Percentiles rank a stretch among this genome's conserved stretches.
phyloP scores from a whole-genome alignment of 2,329 filamentous ascomycete genomes.

The Fusarium clavum region DNA sequence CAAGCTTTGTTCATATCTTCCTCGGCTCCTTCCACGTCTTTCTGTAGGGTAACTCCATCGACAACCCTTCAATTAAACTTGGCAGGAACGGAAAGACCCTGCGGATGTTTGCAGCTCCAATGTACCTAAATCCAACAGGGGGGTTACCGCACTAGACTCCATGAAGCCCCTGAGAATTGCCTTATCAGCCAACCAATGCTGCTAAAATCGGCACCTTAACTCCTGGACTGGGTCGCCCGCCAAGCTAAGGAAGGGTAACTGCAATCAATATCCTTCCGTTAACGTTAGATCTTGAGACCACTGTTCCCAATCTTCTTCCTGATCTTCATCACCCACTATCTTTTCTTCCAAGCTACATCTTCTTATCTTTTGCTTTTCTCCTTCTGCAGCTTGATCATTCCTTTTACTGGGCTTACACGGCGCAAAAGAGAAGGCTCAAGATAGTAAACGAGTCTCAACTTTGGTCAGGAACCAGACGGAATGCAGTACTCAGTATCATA shows the following conservation, averaged over 20 bases:
- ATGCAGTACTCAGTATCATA: conserved; percentile 24
- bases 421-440: not conserved
- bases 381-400: not conserved
- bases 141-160: conserved; percentile 10
- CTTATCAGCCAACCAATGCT: conserved; percentile 26
- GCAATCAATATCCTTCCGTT: conserved; percentile 13
- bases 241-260: conserved; percentile 9
- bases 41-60: not conserved
- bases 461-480: conserved; percentile 22
- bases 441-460: not conserved
- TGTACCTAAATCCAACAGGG: conserved; percentile 5
- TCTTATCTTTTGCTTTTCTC: not conserved
- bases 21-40: not conserved
- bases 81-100: conserved; percentile 6
- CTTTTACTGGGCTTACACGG: not conserved
- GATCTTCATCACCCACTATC: conserved; percentile 7
- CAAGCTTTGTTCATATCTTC: not conserved
- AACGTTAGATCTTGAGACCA: conserved; percentile 10
- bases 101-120: not conserved
- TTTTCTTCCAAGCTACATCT: conserved; percentile 1
- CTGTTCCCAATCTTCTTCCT: conserved; percentile 18
- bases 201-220: conserved; percentile 9
- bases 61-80: conserved; percentile 11
- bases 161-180: conserved; percentile 14
- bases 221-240: conserved; percentile 4